Percentiles rank a stretch among this genome's conserved stretches.
Conservation (phyloP, 2,329 filamentous ascomycete species). For the Neofusicoccum cordaticola region DNA sequence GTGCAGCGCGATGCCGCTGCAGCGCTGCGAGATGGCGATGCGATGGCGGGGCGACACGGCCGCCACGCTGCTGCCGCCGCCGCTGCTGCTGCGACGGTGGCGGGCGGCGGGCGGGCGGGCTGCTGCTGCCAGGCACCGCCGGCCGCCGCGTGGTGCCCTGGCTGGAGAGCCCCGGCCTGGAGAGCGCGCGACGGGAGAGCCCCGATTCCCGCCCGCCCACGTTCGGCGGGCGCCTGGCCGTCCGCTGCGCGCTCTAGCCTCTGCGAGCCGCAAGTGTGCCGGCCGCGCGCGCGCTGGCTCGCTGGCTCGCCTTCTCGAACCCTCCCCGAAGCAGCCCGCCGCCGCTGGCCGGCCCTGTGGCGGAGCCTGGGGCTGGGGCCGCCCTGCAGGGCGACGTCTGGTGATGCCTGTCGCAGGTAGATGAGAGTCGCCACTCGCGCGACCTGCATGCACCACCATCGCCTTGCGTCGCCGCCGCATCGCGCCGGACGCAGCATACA, state of each 20-base stretch:
- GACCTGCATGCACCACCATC: slow-evolving; percentile 1
- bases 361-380: not conserved
- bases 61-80: too few species aligned
- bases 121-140: not conserved
- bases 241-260: not conserved
- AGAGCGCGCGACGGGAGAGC: too few species aligned
- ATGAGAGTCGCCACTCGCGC: slow-evolving; percentile 11
- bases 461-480: slow-evolving; percentile 1
- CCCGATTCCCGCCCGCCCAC: too few species aligned
- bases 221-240: too few species aligned
- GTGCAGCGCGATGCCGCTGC: too few species aligned
- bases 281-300: not conserved
- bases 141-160: not conserved
- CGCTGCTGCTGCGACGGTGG: not conserved
- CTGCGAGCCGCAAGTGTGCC: not conserved
- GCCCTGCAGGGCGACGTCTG: not conserved
- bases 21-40: too few species aligned
- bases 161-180: too few species aligned
- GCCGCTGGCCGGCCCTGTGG: not conserved
- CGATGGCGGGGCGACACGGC: too few species aligned
- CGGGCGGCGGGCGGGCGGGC: not conserved
- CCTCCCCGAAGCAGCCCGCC: not conserved
- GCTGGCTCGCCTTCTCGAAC: slow-evolving; percentile 1
- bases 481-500: slow-evolving; percentile 10
- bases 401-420: slow-evolving; percentile 10